These are phyloP conservation scores for Leishmania arabica DNA, from an alignment of 208 protist genomes.

Conservation along the genomic window DNA sequence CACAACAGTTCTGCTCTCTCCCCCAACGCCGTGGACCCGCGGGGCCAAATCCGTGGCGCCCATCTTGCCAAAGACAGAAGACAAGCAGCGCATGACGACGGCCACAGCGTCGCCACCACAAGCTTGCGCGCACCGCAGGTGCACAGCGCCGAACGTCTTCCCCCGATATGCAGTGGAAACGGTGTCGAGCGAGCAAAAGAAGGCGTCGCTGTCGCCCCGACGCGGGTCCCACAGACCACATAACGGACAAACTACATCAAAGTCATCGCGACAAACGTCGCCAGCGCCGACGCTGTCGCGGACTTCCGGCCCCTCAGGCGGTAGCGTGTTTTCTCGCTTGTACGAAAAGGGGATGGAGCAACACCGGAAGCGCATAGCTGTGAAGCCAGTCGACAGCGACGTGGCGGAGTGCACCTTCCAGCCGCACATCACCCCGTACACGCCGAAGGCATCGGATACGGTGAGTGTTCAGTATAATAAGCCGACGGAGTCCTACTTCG, in stretches of 20 bases:
- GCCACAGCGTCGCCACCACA: neutral
- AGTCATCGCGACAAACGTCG: neutral
- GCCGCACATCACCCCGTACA: constrained; percentile 13
- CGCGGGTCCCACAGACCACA: neutral
- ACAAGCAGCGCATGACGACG: neutral
- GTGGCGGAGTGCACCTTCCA: constrained; percentile 20
- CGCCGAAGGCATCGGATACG: neutral
- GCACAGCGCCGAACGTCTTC: neutral
- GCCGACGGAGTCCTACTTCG: constrained; percentile 63
- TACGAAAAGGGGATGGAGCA: constrained; percentile 35
- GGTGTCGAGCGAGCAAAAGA: constrained; percentile 27
- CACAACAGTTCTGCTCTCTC: constrained; percentile 14
- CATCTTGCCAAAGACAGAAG: neutral
- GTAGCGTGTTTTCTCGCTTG: constrained; percentile 27
- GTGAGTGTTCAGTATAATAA: constrained; percentile 34
- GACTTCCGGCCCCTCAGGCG: neutral
- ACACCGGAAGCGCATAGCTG: constrained; percentile 12
- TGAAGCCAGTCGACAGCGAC: constrained; percentile 1
- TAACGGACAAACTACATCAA: too few species aligned
- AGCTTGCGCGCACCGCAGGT: neutral
- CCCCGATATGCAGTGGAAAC: constrained; percentile 33
- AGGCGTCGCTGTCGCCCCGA: neutral
- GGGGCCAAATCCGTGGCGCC: neutral
- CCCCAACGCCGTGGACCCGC: neutral
- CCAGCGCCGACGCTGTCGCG: neutral